These are phyloP conservation scores for Colletotrichum zoysiae DNA, from an alignment of 2,329 filamentous ascomycete genomes.

Conservation along the genomic window DNA sequence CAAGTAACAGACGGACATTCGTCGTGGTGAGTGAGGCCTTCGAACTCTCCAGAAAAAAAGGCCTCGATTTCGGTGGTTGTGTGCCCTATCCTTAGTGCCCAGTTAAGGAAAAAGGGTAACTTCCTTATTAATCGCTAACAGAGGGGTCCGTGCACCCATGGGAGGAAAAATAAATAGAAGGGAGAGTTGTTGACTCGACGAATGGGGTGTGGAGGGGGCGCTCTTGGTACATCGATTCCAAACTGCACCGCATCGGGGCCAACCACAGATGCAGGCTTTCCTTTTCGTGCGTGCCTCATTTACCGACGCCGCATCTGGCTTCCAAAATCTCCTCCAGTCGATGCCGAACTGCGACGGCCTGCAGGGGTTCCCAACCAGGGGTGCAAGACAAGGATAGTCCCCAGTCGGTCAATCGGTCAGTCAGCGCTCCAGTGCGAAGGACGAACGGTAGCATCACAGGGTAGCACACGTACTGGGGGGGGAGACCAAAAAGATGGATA, in stretches of 20 bases:
- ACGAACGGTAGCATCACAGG: not conserved
- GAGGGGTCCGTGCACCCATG: too few relatives aligned
- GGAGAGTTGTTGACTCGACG: not conserved
- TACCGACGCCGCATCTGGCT: not conserved
- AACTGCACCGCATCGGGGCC: not conserved
- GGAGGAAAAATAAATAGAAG: too few relatives aligned
- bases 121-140: too few relatives aligned
- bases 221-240: not conserved
- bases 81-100: too few relatives aligned
- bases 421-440: not conserved
- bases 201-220: not conserved
- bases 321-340: not conserved
- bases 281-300: not conserved
- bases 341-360: not conserved
- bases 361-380: constrained; percentile 9
- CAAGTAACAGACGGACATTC: too few relatives aligned
- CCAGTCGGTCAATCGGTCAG: not conserved
- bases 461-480: constrained; percentile 12
- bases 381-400: constrained; percentile 6
- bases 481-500: constrained; percentile 8
- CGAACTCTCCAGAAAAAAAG: too few relatives aligned
- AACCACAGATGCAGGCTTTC: not conserved
- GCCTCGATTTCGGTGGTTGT: too few relatives aligned
- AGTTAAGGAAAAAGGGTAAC: too few relatives aligned
- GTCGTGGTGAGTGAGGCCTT: too few relatives aligned